phyloP scores from a whole-genome alignment of 305 asterid genomes.

The Withania somnifera region DNA sequence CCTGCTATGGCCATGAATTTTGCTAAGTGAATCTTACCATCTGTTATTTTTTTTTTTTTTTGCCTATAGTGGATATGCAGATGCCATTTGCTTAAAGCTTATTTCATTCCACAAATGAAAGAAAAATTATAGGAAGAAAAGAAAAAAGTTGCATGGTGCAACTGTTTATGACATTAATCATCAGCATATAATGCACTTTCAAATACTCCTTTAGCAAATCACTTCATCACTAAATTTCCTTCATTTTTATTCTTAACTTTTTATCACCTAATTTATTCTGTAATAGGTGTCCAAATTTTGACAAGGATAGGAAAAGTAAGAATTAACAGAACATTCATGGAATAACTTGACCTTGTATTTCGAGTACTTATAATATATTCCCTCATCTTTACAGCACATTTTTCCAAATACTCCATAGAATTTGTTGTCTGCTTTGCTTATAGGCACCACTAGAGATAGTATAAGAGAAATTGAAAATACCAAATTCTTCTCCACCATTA shows the following conservation, averaged over 20 bases:
- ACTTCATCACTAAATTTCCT: neutral
- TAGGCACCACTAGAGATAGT: neutral
- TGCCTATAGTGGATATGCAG: neutral
- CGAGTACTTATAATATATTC: slow-evolving; percentile 6
- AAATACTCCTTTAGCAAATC: slow-evolving; percentile 7
- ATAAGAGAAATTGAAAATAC: neutral
- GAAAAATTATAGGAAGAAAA: neutral
- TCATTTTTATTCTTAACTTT: no score
- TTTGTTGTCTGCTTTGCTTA: slow-evolving; percentile 13
- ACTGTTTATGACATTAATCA: neutral
- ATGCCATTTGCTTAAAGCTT: neutral
- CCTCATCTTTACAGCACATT: slow-evolving; percentile 10
- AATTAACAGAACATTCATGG: neutral
- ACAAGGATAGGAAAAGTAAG: neutral
- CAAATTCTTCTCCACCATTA: neutral
- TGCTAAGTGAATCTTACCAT: neutral
- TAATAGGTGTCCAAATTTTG: neutral
- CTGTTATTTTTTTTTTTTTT: no score
- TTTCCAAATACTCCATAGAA: slow-evolving; percentile 22
- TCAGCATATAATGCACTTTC: neutral
- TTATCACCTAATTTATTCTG: no score
- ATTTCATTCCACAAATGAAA: neutral
- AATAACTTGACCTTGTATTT: neutral
- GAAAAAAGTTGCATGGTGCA: neutral
- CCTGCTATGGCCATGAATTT: neutral